These are phyloP conservation scores for Pistacia integerrima DNA, from an alignment of 345 rosid genomes.

Conservation along the genomic window DNA sequence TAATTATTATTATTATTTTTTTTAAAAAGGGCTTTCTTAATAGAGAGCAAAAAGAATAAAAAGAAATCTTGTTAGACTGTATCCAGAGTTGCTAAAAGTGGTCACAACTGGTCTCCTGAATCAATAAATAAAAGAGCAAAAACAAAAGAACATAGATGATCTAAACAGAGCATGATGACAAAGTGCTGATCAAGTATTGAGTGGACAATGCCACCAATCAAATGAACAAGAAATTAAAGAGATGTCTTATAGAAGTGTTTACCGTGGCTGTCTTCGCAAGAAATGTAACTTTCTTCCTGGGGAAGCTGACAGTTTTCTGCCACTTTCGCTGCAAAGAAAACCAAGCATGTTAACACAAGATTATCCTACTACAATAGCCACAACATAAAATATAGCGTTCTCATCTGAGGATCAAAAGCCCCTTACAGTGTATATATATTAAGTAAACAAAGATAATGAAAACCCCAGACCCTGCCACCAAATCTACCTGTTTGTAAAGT, in stretches of 20 bases:
- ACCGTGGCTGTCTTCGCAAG: conserved; percentile 33
- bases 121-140: neutral
- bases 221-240: neutral
- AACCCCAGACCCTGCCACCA: conserved; percentile 6
- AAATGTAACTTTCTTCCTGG: conserved; percentile 19
- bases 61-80: neutral
- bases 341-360: conserved; percentile 14
- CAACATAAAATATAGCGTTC: neutral
- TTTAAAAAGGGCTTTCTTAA: neutral
- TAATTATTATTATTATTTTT: neutral
- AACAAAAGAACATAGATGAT: neutral
- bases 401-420: neutral
- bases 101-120: neutral
- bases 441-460: neutral
- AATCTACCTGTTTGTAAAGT: conserved; percentile 31
- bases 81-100: neutral
- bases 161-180: neutral
- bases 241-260: conserved; percentile 6
- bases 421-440: neutral
- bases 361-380: conserved; percentile 7
- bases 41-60: neutral
- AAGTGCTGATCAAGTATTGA: neutral
- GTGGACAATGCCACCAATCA: neutral
- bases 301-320: conserved; percentile 22
- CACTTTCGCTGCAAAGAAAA: conserved; percentile 24